Conservation (phyloP, 2,329 filamentous ascomycete species). For the Colletotrichum caudatum region DNA sequence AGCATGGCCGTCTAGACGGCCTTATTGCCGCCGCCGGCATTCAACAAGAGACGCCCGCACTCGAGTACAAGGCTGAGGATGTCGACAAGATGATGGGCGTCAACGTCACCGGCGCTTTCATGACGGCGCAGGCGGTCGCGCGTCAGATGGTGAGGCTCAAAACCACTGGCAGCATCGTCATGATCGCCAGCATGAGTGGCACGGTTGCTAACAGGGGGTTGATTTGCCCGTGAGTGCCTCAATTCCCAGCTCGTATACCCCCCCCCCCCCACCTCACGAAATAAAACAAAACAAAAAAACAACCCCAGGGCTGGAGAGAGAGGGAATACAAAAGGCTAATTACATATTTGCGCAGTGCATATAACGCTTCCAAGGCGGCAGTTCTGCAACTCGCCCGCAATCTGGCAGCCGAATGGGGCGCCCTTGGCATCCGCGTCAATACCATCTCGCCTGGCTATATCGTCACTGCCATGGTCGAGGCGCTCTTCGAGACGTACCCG, state of each 20-base stretch:
- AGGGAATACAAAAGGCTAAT: background rate
- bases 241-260: background rate
- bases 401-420: conserved; percentile 79
- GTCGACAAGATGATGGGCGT: conserved; percentile 84
- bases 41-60: conserved; percentile 84
- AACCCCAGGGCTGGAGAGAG: background rate
- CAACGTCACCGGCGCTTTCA: conserved; percentile 87
- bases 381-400: conserved; percentile 79
- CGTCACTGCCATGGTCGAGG: conserved; percentile 84
- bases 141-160: conserved; percentile 75
- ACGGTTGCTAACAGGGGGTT: conserved; percentile 73
- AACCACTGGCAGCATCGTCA: conserved; percentile 70
- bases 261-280: too few relatives aligned
- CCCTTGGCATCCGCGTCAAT: conserved; percentile 81
- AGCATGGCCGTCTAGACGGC: conserved; percentile 81
- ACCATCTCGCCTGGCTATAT: conserved; percentile 86
- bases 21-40: conserved; percentile 78
- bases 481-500: conserved; percentile 80
- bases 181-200: conserved; percentile 79
- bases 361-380: conserved; percentile 82
- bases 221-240: conserved; percentile 66
- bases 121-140: conserved; percentile 91
- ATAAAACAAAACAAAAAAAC: background rate
- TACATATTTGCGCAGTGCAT: conserved; percentile 65
- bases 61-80: conserved; percentile 83